Conservation (phyloP, 768 basidiomycete species). For the Leccinum broughii region DNA sequence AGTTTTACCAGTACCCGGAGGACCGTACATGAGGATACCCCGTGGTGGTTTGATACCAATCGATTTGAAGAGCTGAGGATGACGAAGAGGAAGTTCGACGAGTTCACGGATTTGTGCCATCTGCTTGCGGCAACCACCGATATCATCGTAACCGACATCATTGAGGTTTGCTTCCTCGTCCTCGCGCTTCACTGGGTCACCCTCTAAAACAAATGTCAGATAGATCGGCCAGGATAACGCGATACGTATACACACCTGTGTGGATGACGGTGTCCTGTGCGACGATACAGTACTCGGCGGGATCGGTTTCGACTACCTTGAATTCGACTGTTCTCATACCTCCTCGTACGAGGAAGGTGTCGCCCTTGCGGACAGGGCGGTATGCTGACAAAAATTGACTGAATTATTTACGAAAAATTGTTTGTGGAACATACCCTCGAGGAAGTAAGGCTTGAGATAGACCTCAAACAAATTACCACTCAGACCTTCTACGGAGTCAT, state of each 20-base stretch:
- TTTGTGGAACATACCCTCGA: conserved; percentile 63
- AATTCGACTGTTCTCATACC: conserved; percentile 99
- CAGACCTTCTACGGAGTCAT: conserved; percentile 96
- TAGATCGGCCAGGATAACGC: not conserved
- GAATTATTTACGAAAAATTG: not conserved
- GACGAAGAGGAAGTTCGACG: conserved; percentile 95
- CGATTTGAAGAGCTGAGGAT: conserved; percentile 99
- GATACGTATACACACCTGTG: conserved; percentile 51
- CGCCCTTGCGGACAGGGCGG: conserved; percentile 93
- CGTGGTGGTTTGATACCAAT: conserved; percentile 99
- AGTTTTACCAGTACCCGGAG: conserved; percentile 99
- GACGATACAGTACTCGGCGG: conserved; percentile 97
- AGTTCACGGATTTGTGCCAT: conserved; percentile 99
- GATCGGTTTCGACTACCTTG: conserved; percentile 98
- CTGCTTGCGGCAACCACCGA: conserved; percentile 99
- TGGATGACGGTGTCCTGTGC: conserved; percentile 99
- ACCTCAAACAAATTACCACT: conserved; percentile 99
- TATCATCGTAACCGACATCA: conserved; percentile 98
- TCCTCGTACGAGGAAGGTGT: conserved; percentile 98
- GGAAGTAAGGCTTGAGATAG: conserved; percentile 98
- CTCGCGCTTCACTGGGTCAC: conserved; percentile 97
- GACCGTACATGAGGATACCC: conserved; percentile 98
- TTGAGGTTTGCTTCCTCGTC: conserved; percentile 96
- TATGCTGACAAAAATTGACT: conserved; percentile 54
- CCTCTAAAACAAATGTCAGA: conserved; percentile 55